phyloP scores from a whole-genome alignment of 2,329 filamentous ascomycete species.

The Ramularia endophylla region DNA sequence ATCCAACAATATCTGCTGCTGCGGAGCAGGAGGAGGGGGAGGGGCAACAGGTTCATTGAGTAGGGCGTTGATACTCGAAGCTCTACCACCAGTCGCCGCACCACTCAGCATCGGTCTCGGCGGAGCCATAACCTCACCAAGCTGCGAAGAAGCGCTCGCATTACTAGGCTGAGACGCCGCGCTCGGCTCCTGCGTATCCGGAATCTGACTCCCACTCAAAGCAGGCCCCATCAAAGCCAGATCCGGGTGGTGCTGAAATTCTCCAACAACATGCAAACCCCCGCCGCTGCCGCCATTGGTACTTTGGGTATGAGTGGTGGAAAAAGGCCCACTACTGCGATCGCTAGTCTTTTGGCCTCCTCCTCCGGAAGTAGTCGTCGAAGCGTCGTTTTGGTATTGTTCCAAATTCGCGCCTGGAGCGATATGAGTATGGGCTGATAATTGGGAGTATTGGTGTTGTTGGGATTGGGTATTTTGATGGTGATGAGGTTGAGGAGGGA shows the following conservation, averaged over 20 bases:
- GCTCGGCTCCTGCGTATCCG: slow-evolving; percentile 53
- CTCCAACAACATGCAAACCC: no score
- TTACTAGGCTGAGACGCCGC: slow-evolving; percentile 33
- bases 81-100: no score
- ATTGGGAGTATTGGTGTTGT: slow-evolving; percentile 57
- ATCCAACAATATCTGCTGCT: slow-evolving; percentile 39
- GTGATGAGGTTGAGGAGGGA: slow-evolving; percentile 25
- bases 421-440: slow-evolving; percentile 56
- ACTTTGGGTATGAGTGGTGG: slow-evolving; percentile 59
- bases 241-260: slow-evolving; percentile 46
- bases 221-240: slow-evolving; percentile 47
- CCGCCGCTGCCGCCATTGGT: slow-evolving; percentile 63
- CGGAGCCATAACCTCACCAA: slow-evolving; percentile 29
- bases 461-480: slow-evolving; percentile 35
- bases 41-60: slow-evolving; percentile 33
- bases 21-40: slow-evolving; percentile 2
- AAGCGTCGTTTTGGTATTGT: slow-evolving; percentile 77
- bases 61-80: slow-evolving; percentile 35
- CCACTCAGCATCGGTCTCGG: slow-evolving; percentile 26
- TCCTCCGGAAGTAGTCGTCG: slow-evolving; percentile 74
- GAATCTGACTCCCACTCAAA: slow-evolving; percentile 51
- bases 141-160: slow-evolving; percentile 26
- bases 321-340: slow-evolving; percentile 50
- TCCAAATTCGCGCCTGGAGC: slow-evolving; percentile 51
- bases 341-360: slow-evolving; percentile 65